Evolutionary conservation across 140 eudicot species (phyloP), one percentile per base, ranked within the genome.

Genomic region (Erigeron philadelphicus): DNA sequence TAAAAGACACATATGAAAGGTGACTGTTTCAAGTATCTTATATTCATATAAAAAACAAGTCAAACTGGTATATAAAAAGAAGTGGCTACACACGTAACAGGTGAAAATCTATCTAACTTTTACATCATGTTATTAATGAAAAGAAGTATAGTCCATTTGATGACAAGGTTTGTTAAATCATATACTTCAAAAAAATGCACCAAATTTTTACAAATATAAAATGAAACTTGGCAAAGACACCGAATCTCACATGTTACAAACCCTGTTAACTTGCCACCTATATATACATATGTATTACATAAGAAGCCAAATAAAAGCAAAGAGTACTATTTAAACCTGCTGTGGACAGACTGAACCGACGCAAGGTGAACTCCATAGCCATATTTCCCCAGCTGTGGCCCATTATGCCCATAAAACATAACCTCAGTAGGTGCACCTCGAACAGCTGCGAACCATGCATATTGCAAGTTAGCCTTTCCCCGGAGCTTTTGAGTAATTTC

Each of bases 321-420:
- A 65, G 15, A 52, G 4, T 8, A 57, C 48, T 53, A 67, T 31
- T 38, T 56, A 49, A 61, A 86, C 95, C 89, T 81, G 78, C 72
- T 67, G 62, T 76, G 59, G 17, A 85, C 81, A 65, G 81, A 79
- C 11, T 77, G 76, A 56, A 82, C 84, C 46, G 98, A 88, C 65
- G 82, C 64, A 23, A 93, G 90, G 74, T 88, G 90, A 68, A 93
- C 73, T 54, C 96, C 96, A 63, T 68, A 57, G 43, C 98, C 96
- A 78, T 86, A 82, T 21, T 71, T 8, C 76, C 78, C 79, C 2
- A 78, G 67, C 62, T 80, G 79, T 15, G 76, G 77, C 44, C 75
- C 87, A 35, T 73, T 76, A 67, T 50, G 77, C 6, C 96, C 96
- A 66, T 83, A 83, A 43, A 75, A 80, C 80, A 86, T 64, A 53